phyloP scores from a whole-genome alignment of 345 rosid species.

The Boechera stricta region DNA sequence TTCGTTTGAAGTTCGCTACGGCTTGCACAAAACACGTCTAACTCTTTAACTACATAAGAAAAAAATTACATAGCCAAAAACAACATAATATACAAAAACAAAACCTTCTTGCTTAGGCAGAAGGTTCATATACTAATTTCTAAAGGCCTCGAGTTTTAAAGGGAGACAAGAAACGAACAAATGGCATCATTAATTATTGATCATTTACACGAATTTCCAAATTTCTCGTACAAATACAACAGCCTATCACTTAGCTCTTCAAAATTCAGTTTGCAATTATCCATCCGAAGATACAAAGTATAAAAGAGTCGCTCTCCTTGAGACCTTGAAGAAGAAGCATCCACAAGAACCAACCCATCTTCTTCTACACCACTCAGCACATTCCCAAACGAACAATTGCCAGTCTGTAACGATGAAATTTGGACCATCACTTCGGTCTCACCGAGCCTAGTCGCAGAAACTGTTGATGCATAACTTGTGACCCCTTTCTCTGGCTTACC shows the following conservation, averaged over 20 bases:
- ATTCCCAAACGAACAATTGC: conserved; percentile 47
- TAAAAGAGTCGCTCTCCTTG: conserved; percentile 58
- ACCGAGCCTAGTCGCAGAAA: conserved; percentile 52
- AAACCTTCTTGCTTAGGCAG: background rate
- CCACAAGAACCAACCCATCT: conserved; percentile 54
- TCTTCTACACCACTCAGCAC: conserved; percentile 54
- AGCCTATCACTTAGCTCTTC: conserved; percentile 36
- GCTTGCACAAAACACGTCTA: no score
- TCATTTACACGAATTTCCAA: conserved; percentile 28
- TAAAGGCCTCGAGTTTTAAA: background rate
- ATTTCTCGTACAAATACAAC: conserved; percentile 34
- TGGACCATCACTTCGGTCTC: conserved; percentile 58
- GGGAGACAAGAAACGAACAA: background rate
- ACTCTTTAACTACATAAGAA: no score
- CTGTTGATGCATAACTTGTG: conserved; percentile 19
- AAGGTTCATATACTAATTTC: conserved; percentile 4
- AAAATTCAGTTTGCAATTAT: conserved; percentile 13
- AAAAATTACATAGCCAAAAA: no score
- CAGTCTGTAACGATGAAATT: conserved; percentile 45
- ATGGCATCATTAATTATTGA: background rate
- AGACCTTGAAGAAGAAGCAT: conserved; percentile 67
- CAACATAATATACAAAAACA: background rate
- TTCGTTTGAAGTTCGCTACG: no score
- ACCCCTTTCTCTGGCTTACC: conserved; percentile 37
- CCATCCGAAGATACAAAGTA: conserved; percentile 59